phyloP scores from a whole-genome alignment of 2,329 filamentous ascomycete genomes.

The Bimuria novae-zelandiae region DNA sequence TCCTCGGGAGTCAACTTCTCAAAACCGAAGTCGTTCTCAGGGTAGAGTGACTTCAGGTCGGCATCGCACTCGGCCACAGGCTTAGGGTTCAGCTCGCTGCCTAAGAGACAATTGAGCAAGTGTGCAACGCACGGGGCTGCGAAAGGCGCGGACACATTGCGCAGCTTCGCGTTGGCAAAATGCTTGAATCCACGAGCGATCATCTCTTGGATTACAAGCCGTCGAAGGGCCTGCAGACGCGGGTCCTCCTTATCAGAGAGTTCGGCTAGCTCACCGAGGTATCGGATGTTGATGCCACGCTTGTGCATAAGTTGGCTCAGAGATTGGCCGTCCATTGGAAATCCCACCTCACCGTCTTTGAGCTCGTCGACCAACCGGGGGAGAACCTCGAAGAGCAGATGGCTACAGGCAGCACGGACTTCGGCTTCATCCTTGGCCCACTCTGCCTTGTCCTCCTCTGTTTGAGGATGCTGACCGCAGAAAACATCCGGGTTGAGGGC shows the following conservation, averaged over 20 bases:
- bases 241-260: slow-evolving; percentile 64
- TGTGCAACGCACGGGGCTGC: slow-evolving; percentile 81
- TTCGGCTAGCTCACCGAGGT: slow-evolving; percentile 82
- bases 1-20: slow-evolving; percentile 75
- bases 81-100: slow-evolving; percentile 73
- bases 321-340: slow-evolving; percentile 97
- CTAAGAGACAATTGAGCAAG: slow-evolving; percentile 90
- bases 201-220: slow-evolving; percentile 88
- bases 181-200: slow-evolving; percentile 96
- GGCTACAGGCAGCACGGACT: slow-evolving; percentile 81
- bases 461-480: slow-evolving; percentile 88
- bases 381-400: slow-evolving; percentile 76
- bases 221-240: slow-evolving; percentile 75
- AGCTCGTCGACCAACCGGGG: slow-evolving; percentile 87
- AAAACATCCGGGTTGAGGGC: slow-evolving; percentile 94
- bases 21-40: slow-evolving; percentile 81
- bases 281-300: slow-evolving; percentile 94
- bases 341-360: slow-evolving; percentile 89
- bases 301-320: slow-evolving; percentile 89
- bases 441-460: slow-evolving; percentile 84
- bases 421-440: slow-evolving; percentile 84
- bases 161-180: slow-evolving; percentile 76
- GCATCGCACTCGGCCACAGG: slow-evolving; percentile 79
- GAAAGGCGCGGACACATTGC: slow-evolving; percentile 77
- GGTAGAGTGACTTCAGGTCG: slow-evolving; percentile 74